Base-by-base conservation (phyloP, 2,329 filamentous ascomycete genomes). In the Piedraia hortae region DNA sequence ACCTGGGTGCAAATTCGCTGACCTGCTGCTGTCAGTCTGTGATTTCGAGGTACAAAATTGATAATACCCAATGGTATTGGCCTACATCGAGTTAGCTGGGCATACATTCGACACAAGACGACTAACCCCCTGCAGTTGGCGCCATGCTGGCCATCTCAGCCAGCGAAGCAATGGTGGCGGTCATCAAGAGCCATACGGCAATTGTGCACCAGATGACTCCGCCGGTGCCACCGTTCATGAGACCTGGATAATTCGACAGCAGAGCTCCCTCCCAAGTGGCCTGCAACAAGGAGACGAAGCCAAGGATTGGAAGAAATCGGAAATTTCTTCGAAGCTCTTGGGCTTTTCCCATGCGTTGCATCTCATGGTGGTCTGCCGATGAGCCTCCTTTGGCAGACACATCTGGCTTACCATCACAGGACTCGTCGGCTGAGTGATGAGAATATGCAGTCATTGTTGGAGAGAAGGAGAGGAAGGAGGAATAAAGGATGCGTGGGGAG, bases 221-320 rank as follows among this genome's bases (percentile, higher is more conserved):
- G n/a, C 24, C 36, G 9, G 29, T 35, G 14, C 36, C 36, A 14
- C 36, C 36, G 23, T 41, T 41, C 28, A 31, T 33, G 13, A 40
- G 29, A 14, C 37, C 36, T 20, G 35, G 34, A 27, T 26, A 37
- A 19, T 31, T 40, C 14, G 38, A 26, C n/a, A 46, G 41, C 4
- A 56, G 34, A 3, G 48, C 41, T 16, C 21, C 17, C 10, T 22
- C 21, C 21, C 57, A 62, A 0, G 57, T 59, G 21, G 51, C 50
- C 31, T 58, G 49, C 16, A 57, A 44, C 11, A 55, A 52, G 28
- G 52, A 53, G n/a, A 51, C 49, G 27, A 59, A 59, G 4, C 54
- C 53, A 7, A 59, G 42, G 14, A 56, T 58, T 3, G 29, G 19
- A 5, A 21, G 31, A 31, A 53, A 53, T 6, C 48, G 44, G 31